phyloP scores from a whole-genome alignment of 164 flowering plant genomes.

The Vitis rupestris region DNA sequence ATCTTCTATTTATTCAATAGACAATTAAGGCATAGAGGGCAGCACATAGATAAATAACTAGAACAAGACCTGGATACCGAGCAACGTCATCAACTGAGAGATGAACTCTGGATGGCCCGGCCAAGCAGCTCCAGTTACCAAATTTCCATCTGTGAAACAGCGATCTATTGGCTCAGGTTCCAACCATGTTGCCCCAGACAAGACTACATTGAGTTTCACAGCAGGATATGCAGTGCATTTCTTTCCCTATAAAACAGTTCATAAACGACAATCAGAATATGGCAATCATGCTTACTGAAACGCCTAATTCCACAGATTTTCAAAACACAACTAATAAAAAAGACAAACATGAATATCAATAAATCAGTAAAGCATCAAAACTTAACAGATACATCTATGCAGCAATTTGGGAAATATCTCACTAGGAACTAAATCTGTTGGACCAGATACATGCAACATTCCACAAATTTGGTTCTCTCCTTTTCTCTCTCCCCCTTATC shows the following conservation, averaged over 20 bases:
- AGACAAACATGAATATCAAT: too few relatives aligned
- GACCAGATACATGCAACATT: too few relatives aligned
- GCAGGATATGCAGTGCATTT: conserved; percentile 98
- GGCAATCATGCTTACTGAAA: neutral
- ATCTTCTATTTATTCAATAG: too few relatives aligned
- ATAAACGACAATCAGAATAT: neutral
- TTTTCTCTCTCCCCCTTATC: too few relatives aligned
- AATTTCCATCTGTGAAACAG: conserved; percentile 91
- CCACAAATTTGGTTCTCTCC: too few relatives aligned
- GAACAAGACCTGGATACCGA: conserved; percentile 64
- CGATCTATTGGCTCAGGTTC: conserved; percentile 89
- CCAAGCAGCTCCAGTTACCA: conserved; percentile 99
- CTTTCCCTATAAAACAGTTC: conserved; percentile 48
- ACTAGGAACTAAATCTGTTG: too few relatives aligned
- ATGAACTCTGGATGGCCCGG: conserved; percentile 94
- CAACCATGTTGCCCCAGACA: conserved; percentile 85
- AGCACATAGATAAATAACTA: conserved; percentile 12
- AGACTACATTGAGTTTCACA: conserved; percentile 83
- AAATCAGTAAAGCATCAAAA: too few relatives aligned
- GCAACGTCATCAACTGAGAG: conserved; percentile 76
- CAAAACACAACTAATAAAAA: too few relatives aligned
- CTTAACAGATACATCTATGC: too few relatives aligned
- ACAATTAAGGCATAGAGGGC: too few relatives aligned
- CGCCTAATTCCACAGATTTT: too few relatives aligned
- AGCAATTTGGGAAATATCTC: too few relatives aligned